These are phyloP conservation scores for Madurella mycetomatis DNA, from an alignment of 2,329 filamentous ascomycete genomes.

Conservation along the genomic window DNA sequence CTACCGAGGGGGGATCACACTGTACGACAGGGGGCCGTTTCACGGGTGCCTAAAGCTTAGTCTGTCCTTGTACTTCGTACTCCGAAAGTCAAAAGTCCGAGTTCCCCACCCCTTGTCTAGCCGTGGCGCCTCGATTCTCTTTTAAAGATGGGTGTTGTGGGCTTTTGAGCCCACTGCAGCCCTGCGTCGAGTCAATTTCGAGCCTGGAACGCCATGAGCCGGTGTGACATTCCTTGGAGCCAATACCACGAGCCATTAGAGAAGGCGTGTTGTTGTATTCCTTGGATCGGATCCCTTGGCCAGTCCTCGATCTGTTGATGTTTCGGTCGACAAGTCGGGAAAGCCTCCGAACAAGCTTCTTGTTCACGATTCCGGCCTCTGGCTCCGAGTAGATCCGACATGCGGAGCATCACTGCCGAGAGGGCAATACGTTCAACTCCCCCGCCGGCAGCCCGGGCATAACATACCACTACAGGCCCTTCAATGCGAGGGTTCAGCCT, in stretches of 20 bases:
- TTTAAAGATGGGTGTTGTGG: neutral
- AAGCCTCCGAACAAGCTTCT: neutral
- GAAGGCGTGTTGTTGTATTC: too few relatives aligned
- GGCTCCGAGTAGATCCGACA: conserved; percentile 6
- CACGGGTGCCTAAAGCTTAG: conserved; percentile 13
- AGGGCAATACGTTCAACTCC: conserved; percentile 3
- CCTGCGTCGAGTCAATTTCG: neutral
- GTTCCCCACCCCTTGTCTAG: neutral
- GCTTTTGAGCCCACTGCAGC: neutral
- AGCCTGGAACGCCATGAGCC: neutral
- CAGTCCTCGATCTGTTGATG: neutral
- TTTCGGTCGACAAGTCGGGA: neutral
- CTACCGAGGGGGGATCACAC: neutral
- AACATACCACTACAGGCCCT: neutral
- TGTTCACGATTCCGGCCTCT: neutral
- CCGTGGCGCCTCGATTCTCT: neutral
- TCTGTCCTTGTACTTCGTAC: neutral
- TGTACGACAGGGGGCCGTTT: conserved; percentile 10
- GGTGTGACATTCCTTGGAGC: neutral
- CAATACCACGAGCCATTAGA: too few relatives aligned
- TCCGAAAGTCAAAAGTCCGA: neutral
- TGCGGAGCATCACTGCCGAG: conserved; percentile 3
- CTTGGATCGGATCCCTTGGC: neutral
- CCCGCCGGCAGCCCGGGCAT: conserved; percentile 1
- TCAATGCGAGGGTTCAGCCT: conserved; percentile 10